Conservation (phyloP, 2,329 filamentous ascomycete genomes). For the Lasiodiplodia citricola region DNA sequence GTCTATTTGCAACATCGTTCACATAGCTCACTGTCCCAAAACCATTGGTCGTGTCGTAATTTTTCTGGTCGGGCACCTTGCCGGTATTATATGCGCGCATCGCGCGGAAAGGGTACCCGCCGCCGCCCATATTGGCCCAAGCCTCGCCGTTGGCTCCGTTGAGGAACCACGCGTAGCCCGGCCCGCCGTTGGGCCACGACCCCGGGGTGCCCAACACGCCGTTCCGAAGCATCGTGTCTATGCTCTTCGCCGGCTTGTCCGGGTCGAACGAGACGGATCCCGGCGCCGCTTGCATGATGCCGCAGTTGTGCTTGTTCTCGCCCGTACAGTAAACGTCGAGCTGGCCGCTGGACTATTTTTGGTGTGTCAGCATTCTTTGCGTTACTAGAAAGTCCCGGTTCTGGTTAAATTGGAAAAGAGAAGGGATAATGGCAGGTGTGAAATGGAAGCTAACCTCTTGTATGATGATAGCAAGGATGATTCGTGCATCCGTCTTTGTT, state of each 20-base stretch:
- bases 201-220: constrained; percentile 29
- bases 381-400: background rate
- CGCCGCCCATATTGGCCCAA: constrained; percentile 7
- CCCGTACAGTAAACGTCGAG: constrained; percentile 29
- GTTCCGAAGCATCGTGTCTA: constrained; percentile 32
- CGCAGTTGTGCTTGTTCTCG: constrained; percentile 26
- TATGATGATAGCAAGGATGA: constrained; percentile 34
- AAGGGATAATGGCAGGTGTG: background rate
- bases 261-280: constrained; percentile 28
- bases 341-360: constrained; percentile 26
- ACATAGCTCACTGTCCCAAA: constrained; percentile 28
- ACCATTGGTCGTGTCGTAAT: constrained; percentile 22
- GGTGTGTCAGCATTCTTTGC: no score
- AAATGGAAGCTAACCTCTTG: constrained; percentile 28
- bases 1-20: constrained; percentile 34
- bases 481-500: constrained; percentile 28
- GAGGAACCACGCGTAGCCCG: constrained; percentile 26
- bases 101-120: constrained; percentile 27
- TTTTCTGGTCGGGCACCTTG: background rate
- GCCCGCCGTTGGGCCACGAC: constrained; percentile 24
- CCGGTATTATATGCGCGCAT: constrained; percentile 29
- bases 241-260: constrained; percentile 20
- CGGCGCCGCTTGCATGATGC: constrained; percentile 31
- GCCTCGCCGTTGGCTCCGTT: background rate
- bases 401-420: background rate